phyloP scores from a whole-genome alignment of 495 filamentous ascomycete species.

The Xylaria acuta region DNA sequence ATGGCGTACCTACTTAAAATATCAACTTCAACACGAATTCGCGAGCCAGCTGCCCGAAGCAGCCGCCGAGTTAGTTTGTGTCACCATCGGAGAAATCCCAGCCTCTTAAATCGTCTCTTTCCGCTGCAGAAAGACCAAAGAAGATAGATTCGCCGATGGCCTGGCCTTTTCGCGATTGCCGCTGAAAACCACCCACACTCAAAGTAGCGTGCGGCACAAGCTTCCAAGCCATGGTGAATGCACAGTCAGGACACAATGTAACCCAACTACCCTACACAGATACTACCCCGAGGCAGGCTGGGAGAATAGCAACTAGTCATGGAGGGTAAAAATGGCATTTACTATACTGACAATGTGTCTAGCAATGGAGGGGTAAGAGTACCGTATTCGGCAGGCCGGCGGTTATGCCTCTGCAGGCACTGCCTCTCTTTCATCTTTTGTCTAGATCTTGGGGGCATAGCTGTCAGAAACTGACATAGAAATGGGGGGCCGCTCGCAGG shows the following conservation, averaged over 20 bases:
- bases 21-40: background rate
- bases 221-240: constrained; percentile 1
- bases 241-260: constrained; percentile 6
- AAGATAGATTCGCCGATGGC: constrained; percentile 20
- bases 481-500: background rate
- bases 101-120: background rate
- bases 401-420: background rate
- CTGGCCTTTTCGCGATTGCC: constrained; percentile 15
- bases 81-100: background rate
- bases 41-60: background rate
- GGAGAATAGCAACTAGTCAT: background rate
- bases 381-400: background rate
- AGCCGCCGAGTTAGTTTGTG: background rate
- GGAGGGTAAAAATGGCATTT: background rate
- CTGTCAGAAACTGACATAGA: background rate
- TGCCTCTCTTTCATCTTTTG: background rate
- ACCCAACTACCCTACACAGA: constrained; percentile 14
- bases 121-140: background rate
- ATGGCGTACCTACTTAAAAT: background rate
- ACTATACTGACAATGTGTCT: background rate
- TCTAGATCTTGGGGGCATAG: constrained; percentile 1
- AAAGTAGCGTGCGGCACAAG: constrained; percentile 7
- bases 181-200: background rate
- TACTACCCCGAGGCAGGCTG: background rate
- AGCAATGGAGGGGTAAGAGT: constrained; percentile 8